Percentiles rank a stretch among this genome's conserved stretches.
These are phyloP conservation scores for Lepiota venenata DNA, from an alignment of 768 basidiomycete genomes.

Conservation along the genomic window DNA sequence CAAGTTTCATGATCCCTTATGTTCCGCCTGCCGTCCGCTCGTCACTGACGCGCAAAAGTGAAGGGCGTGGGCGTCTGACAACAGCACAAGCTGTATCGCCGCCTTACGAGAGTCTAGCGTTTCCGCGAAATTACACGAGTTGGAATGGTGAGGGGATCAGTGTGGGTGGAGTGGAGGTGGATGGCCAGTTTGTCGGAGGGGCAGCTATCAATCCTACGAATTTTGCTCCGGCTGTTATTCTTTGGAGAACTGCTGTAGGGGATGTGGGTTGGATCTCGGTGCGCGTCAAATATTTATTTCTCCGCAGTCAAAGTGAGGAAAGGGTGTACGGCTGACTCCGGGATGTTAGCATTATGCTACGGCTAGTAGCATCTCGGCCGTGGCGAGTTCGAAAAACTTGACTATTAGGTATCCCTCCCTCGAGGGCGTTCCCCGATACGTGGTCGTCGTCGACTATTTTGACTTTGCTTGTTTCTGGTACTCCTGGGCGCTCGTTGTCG, in stretches of 20 bases:
- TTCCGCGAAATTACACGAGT: constrained; percentile 26
- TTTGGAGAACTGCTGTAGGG: constrained; percentile 19
- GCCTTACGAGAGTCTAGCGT: constrained; percentile 21
- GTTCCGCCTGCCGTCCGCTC: constrained; percentile 17
- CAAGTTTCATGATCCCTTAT: constrained; percentile 25
- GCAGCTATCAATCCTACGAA: constrained; percentile 21
- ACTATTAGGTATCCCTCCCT: constrained; percentile 24
- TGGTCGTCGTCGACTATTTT: constrained; percentile 18
- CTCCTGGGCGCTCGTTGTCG: constrained; percentile 15
- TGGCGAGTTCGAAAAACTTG: constrained; percentile 17
- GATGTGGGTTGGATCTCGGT: constrained; percentile 23
- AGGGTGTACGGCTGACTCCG: not conserved
- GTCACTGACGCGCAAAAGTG: constrained; percentile 12
- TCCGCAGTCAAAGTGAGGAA: no score
- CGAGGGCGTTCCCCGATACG: constrained; percentile 20
- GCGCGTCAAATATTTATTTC: constrained; percentile 3
- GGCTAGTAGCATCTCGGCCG: constrained; percentile 21
- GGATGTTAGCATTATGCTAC: constrained; percentile 22
- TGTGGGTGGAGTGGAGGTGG: constrained; percentile 24
- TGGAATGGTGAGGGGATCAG: constrained; percentile 25
- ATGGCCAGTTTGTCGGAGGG: constrained; percentile 23
- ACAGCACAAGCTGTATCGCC: constrained; percentile 25
- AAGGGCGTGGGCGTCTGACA: constrained; percentile 12
- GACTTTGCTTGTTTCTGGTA: constrained; percentile 25
- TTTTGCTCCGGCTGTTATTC: constrained; percentile 22